These are phyloP conservation scores for Rosa chinensis DNA, from an alignment of 306 rosid genomes.

Conservation along the genomic window DNA sequence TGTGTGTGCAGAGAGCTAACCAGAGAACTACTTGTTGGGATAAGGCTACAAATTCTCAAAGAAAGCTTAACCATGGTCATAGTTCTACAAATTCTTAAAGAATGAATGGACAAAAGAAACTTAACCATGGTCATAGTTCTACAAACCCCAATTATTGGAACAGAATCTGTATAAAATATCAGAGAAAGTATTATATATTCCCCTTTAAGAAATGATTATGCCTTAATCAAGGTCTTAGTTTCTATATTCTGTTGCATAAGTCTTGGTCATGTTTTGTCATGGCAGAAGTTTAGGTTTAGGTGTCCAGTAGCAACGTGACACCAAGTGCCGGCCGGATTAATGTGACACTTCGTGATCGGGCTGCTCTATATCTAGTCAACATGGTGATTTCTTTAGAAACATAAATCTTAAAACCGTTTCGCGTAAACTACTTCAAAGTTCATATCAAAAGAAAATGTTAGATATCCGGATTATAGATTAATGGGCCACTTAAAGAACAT, in stretches of 20 bases:
- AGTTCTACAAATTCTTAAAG: neutral
- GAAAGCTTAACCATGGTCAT: neutral
- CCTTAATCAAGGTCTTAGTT: neutral
- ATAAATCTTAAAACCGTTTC: no score
- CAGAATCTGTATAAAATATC: neutral
- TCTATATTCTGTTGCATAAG: neutral
- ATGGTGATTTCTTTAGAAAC: no score
- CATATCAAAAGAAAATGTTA: no score
- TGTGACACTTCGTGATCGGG: no score
- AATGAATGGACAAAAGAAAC: no score
- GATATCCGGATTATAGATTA: no score
- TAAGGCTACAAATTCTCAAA: neutral
- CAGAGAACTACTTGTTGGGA: neutral
- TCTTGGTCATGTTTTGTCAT: neutral
- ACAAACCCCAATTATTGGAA: slow-evolving; percentile 3
- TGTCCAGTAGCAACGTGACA: neutral
- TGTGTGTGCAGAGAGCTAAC: neutral
- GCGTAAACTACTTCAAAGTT: no score
- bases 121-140: neutral
- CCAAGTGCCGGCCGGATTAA: neutral
- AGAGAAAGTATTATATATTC: neutral
- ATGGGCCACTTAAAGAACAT: neutral
- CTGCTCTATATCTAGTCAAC: no score
- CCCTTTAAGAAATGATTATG: neutral
- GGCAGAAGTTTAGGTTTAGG: neutral